These are phyloP conservation scores for Sclerotinia spermophila DNA, from an alignment of 2,329 filamentous ascomycete species.

Conservation along the genomic window DNA sequence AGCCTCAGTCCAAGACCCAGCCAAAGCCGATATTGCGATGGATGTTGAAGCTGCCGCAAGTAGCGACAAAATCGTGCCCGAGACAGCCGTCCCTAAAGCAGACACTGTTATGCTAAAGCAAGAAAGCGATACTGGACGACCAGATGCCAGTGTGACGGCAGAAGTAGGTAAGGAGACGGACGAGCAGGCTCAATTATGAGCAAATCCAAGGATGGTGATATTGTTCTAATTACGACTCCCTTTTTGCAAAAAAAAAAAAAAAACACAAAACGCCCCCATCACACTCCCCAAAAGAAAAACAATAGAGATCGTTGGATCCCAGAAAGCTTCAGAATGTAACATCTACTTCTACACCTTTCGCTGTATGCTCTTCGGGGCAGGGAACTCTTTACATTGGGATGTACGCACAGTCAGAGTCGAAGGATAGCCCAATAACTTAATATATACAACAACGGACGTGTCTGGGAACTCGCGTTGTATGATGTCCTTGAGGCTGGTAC, in stretches of 20 bases:
- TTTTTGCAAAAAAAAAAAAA: too few relatives aligned
- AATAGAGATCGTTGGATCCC: constrained; percentile 10
- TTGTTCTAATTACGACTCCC: neutral
- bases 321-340: neutral
- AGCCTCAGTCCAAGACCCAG: constrained; percentile 13
- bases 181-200: constrained; percentile 17
- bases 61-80: constrained; percentile 24
- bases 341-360: neutral
- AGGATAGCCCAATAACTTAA: neutral
- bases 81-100: constrained; percentile 36
- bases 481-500: neutral
- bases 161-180: constrained; percentile 20
- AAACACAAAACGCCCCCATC: too few relatives aligned
- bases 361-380: neutral
- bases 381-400: neutral
- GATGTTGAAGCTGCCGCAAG: constrained; percentile 10
- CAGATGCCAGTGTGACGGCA: constrained; percentile 34
- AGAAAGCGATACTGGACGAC: constrained; percentile 34
- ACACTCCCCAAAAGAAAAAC: too few relatives aligned
- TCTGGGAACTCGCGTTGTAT: neutral
- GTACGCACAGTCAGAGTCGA: neutral
- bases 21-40: constrained; percentile 5
- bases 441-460: neutral
- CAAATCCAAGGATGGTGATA: neutral
- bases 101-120: constrained; percentile 36